Conservation (phyloP, 768 basidiomycete genomes). For the Ramaria sp. region DNA sequence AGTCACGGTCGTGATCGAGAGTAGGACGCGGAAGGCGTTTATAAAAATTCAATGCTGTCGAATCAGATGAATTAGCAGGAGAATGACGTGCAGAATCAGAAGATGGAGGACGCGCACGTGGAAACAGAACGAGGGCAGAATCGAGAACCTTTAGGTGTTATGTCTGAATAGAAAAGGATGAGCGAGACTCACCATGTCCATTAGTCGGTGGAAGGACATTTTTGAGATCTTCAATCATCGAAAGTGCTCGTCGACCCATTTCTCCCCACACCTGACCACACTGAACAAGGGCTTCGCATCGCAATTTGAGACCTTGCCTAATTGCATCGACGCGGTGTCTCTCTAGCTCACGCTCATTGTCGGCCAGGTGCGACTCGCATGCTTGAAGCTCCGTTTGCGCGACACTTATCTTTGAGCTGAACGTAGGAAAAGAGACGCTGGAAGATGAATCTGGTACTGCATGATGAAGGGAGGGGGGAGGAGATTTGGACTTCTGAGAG, state of each 20-base stretch:
- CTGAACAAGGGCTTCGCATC: conserved; percentile 56
- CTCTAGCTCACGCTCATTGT: conserved; percentile 57
- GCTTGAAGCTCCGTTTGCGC: conserved; percentile 75
- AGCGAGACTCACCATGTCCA: conserved; percentile 20
- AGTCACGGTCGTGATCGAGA: conserved; percentile 20
- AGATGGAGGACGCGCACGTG: conserved; percentile 2
- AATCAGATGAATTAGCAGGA: not conserved
- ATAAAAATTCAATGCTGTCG: not conserved
- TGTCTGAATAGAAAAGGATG: not conserved
- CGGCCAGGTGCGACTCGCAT: conserved; percentile 63
- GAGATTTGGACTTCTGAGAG: conserved; percentile 41
- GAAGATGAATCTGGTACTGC: conserved; percentile 16
- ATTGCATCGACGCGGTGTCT: conserved; percentile 41
- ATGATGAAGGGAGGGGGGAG: conserved; percentile 27
- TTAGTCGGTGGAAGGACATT: conserved; percentile 9
- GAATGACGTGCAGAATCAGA: not conserved
- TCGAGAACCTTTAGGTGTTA: not conserved
- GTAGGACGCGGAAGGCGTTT: conserved; percentile 9
- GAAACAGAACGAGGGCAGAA: not conserved
- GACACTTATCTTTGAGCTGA: conserved; percentile 38
- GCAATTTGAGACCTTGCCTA: conserved; percentile 46
- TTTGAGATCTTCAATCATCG: conserved; percentile 24
- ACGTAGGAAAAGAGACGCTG: conserved; percentile 10
- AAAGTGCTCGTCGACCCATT: conserved; percentile 52
- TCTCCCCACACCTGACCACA: conserved; percentile 62